Percentiles rank a stretch among this genome's conserved stretches.
These are phyloP conservation scores for Botryotinia calthae DNA, from an alignment of 2,329 filamentous ascomycete species.

Conservation along the genomic window DNA sequence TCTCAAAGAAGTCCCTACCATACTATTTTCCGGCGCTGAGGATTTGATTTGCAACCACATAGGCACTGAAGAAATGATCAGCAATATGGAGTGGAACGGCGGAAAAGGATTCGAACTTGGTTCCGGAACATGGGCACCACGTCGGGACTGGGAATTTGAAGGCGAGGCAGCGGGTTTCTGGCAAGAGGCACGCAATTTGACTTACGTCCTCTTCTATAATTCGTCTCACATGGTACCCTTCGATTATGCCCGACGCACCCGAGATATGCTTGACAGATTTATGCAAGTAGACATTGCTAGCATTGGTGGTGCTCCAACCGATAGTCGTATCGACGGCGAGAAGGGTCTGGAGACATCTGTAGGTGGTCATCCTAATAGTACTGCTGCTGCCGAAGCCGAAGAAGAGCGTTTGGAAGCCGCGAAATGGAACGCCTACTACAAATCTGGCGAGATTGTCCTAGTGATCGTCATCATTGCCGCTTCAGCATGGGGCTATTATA, in stretches of 20 bases:
- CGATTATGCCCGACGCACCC: constrained; percentile 78
- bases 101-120: constrained; percentile 87
- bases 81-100: constrained; percentile 87
- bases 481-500: constrained; percentile 58
- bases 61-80: constrained; percentile 87
- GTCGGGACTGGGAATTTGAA: constrained; percentile 91
- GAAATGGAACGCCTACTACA: constrained; percentile 69
- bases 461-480: constrained; percentile 65
- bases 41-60: constrained; percentile 97
- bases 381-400: constrained; percentile 60
- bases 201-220: constrained; percentile 94
- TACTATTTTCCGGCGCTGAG: constrained; percentile 90
- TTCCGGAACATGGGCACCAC: constrained; percentile 86
- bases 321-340: constrained; percentile 68
- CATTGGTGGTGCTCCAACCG: constrained; percentile 71
- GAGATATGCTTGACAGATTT: constrained; percentile 97
- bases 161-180: constrained; percentile 84
- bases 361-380: constrained; percentile 66
- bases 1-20: constrained; percentile 70
- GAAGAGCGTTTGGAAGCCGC: constrained; percentile 62
- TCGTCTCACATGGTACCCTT: constrained; percentile 98
- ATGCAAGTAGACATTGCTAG: constrained; percentile 87
- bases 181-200: constrained; percentile 91
- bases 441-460: constrained; percentile 67
- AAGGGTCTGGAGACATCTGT: constrained; percentile 65